Base-by-base conservation (phyloP, 495 filamentous ascomycete genomes). In the Rhypophila decipiens region DNA sequence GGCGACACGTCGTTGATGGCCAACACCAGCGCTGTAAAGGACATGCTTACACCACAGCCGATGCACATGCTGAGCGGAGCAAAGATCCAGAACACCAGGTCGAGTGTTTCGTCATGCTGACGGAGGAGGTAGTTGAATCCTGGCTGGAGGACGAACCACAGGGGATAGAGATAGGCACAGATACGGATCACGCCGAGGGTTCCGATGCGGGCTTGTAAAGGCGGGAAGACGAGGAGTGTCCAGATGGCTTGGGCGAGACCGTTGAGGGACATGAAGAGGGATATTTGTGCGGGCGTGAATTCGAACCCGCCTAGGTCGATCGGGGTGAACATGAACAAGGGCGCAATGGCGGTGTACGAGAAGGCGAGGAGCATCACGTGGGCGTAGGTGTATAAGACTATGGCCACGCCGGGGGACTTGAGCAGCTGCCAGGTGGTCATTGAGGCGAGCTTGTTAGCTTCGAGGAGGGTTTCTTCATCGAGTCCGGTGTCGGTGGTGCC, bases 1-100 rank as follows among this genome's bases (percentile, higher is more conserved):
- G 85, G 85, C 12, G 80, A 70, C 11, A 84, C 75, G 47, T 86
- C 79, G 64, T 87, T 88, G 21, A 88, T 49, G 24, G 76, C 78
- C 19, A 87, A 76, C 68, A 86, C 83, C 19, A 78, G 70, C 5
- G 72, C 78, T 13, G 83, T 86, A 52, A 85, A 87, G 3, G 74
- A 72, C 82, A 88, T 87, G 35, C 72, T 75, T 0, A 86, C 76
- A 13, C 81, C 82, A 17, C 73, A 71, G 0, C 79, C 79, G 1
- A 77, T 15, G 1, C 67, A 59, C 22, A 77, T 47, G 7, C 63
- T 10, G 0, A 55, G 21, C 1, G 73, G 72, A 0, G 64, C 59
- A 0, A 74, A 31, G n/a, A 77, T 50, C 82, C 81, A 86, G 52
- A 88, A 87, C 0, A 56, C 42, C 0, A 55, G 61, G 0, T 61